Percentiles rank a stretch among this genome's conserved stretches.
These are phyloP conservation scores for Arbutus unedo DNA, from an alignment of 148 eudicot genomes.

Conservation along the genomic window DNA sequence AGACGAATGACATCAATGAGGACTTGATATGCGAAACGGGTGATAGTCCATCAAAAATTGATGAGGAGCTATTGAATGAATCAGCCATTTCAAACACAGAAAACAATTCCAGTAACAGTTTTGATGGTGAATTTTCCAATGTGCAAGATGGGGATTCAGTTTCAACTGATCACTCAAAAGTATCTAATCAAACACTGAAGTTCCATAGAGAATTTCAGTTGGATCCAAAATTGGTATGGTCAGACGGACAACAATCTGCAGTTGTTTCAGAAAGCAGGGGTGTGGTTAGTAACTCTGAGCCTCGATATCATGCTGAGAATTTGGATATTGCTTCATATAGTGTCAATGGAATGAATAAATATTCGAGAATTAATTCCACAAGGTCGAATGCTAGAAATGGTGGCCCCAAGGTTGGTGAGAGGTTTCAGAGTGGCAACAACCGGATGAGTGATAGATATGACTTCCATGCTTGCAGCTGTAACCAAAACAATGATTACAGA, in stretches of 20 bases:
- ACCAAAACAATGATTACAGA: conserved; percentile 55
- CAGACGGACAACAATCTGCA: conserved; percentile 46
- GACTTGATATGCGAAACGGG: conserved; percentile 42
- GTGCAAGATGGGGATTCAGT: conserved; percentile 38
- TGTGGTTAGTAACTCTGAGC: conserved; percentile 39
- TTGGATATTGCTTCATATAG: conserved; percentile 49
- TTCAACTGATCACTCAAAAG: conserved; percentile 37
- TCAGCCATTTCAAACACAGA: conserved; percentile 31
- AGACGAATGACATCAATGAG: conserved; percentile 26
- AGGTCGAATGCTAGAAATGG: conserved; percentile 47
- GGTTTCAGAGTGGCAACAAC: conserved; percentile 38
- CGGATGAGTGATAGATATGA: conserved; percentile 46
- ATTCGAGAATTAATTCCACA: conserved; percentile 38
- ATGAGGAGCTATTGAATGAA: conserved; percentile 41
- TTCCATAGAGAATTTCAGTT: conserved; percentile 38
- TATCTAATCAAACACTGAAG: conserved; percentile 43
- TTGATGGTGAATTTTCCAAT: conserved; percentile 37
- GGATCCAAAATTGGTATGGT: conserved; percentile 47
- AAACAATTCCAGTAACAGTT: conserved; percentile 32
- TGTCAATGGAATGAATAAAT: conserved; percentile 44
- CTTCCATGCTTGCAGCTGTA: conserved; percentile 60
- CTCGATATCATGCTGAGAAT: conserved; percentile 49
- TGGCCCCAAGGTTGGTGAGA: conserved; percentile 51
- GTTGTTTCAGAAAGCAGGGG: conserved; percentile 40
- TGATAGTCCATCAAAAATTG: conserved; percentile 37